Evolutionary conservation across 805 yeast genomes (phyloP).

Genomic region (Saitoella complicata): DNA sequence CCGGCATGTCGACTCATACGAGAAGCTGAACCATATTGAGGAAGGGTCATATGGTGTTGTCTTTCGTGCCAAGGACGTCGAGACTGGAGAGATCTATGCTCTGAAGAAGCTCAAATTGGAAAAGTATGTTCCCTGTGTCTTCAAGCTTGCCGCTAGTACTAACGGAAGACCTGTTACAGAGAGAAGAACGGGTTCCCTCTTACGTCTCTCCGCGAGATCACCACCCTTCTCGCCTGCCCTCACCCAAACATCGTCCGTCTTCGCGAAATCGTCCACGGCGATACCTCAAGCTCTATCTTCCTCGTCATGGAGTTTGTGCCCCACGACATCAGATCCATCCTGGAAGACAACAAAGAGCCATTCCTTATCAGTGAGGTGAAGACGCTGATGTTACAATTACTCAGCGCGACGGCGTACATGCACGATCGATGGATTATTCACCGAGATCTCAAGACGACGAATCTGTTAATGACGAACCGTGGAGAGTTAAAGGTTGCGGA

Average conservation of each 20-base stretch:
- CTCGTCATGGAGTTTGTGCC: conserved; percentile 21
- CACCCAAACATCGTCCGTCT: conserved; percentile 40
- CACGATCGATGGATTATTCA: conserved; percentile 17
- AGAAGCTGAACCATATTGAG: conserved; percentile 17
- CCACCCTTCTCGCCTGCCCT: conserved; percentile 33
- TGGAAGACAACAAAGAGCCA: conserved; percentile 16
- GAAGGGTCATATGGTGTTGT: conserved; percentile 38
- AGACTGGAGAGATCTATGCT: conserved; percentile 36
- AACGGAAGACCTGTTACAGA: conserved; percentile 23
- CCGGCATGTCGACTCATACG: conserved; percentile 13
- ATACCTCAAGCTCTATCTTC: conserved; percentile 12
- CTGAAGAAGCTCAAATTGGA: conserved; percentile 37
- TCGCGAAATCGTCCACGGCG: conserved; percentile 35
- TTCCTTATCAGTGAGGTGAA: conserved; percentile 18
- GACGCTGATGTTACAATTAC: conserved; percentile 16
- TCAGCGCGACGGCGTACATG: conserved; percentile 15
- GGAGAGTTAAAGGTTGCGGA: conserved; percentile 18
- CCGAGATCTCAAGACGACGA: conserved; percentile 19
- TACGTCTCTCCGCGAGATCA: conserved; percentile 49
- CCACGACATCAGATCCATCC: conserved; percentile 16
- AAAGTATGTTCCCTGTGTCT: conserved; percentile 10
- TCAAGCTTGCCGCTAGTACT: conserved; percentile 13
- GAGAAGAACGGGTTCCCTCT: conserved; percentile 42
- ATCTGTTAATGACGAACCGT: conserved; percentile 14
- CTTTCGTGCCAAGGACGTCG: conserved; percentile 33